A percentile compares a stretch with the other conserved stretches of the same genome.
Conservation (phyloP, 345 rosid species). For the Citrus trifoliata region DNA sequence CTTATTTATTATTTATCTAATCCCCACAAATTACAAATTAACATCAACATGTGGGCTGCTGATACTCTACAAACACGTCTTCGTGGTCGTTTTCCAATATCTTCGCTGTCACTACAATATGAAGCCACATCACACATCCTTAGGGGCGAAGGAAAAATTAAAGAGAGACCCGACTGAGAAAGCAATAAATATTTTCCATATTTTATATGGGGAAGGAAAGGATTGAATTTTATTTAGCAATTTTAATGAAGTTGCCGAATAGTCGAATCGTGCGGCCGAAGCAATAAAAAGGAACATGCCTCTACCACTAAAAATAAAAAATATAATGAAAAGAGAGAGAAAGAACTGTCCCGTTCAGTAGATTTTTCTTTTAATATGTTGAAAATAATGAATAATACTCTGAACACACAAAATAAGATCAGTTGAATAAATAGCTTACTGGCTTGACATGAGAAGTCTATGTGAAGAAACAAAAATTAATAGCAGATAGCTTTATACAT, state of each 20-base stretch:
- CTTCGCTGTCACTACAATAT: neutral
- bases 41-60: constrained; percentile 12
- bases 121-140: neutral
- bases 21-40: neutral
- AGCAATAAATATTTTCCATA: neutral
- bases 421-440: too few species aligned
- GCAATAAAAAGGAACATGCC: neutral
- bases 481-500: neutral
- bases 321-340: neutral
- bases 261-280: neutral
- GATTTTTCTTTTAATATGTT: neutral
- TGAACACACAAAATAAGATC: too few species aligned
- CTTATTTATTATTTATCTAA: neutral
- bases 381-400: too few species aligned
- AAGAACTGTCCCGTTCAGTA: neutral
- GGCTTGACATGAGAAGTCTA: too few species aligned
- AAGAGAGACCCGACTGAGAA: too few species aligned
- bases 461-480: too few species aligned
- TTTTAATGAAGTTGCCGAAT: neutral
- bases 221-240: neutral
- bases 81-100: neutral
- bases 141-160: neutral
- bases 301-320: neutral
- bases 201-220: too few species aligned
- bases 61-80: neutral